These are phyloP conservation scores for Pichia sp. DNA, from an alignment of 1,139 yeast genomes.

Conservation along the genomic window DNA sequence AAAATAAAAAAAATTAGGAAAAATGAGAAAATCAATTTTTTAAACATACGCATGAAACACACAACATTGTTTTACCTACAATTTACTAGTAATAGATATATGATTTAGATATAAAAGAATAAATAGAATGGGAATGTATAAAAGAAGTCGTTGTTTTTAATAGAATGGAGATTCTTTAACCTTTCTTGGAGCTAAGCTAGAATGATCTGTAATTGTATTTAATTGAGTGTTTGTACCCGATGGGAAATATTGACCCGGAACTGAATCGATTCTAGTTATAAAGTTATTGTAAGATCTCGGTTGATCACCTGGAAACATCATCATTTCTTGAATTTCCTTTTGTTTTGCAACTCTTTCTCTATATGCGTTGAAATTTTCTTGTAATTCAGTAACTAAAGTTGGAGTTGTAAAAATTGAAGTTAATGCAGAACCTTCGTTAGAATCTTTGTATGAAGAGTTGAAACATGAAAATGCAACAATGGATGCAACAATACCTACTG, in stretches of 20 bases:
- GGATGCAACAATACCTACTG: conserved; percentile 17
- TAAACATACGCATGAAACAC: too few species aligned
- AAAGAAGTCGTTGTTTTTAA: conserved; percentile 1
- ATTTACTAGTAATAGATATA: not conserved
- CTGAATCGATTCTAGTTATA: conserved; percentile 23
- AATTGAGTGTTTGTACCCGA: conserved; percentile 23
- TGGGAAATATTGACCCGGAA: conserved; percentile 28
- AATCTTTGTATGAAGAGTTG: conserved; percentile 21
- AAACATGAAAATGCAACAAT: conserved; percentile 17
- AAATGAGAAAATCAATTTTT: not conserved
- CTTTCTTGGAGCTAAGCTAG: conserved; percentile 28
- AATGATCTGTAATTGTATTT: conserved; percentile 23
- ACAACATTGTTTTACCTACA: not conserved
- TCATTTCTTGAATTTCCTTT: conserved; percentile 20
- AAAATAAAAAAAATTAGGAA: not conserved
- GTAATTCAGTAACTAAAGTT: conserved; percentile 17
- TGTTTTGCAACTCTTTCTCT: conserved; percentile 23
- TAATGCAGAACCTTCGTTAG: conserved; percentile 25
- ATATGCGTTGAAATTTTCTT: conserved; percentile 21
- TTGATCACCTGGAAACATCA: conserved; percentile 18
- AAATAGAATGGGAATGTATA: not conserved
- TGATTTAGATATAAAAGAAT: conserved; percentile 1
- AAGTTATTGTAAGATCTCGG: conserved; percentile 18
- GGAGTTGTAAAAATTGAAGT: conserved; percentile 17
- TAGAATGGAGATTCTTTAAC: conserved; percentile 23